A percentile compares a stretch with the other conserved stretches of the same genome.
These are phyloP conservation scores for Pisolithus microcarpus DNA, from an alignment of 768 basidiomycete genomes.

Conservation along the genomic window DNA sequence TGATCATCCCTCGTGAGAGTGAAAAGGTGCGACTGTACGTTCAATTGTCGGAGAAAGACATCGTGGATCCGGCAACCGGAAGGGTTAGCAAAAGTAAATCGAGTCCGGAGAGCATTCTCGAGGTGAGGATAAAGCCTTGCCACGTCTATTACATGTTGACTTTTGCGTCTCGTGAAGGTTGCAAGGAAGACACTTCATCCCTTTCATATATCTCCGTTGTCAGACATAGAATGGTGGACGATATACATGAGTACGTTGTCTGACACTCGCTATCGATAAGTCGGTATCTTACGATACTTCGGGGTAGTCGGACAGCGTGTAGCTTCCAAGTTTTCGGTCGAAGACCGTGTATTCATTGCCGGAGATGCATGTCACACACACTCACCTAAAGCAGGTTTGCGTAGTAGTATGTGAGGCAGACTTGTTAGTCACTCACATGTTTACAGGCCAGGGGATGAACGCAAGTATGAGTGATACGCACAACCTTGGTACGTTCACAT, in stretches of 20 bases:
- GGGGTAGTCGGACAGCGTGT: constrained; percentile 47
- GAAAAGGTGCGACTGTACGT: constrained; percentile 46
- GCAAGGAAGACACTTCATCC: constrained; percentile 37
- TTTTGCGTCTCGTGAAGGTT: constrained; percentile 16
- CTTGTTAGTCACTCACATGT: constrained; percentile 2
- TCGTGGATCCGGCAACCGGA: constrained; percentile 32
- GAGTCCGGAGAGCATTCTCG: constrained; percentile 34
- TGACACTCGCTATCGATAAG: not conserved
- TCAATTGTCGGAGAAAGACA: constrained; percentile 38
- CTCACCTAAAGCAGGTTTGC: constrained; percentile 36
- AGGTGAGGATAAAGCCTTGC: constrained; percentile 15
- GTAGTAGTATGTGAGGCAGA: not conserved
- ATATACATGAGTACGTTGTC: constrained; percentile 37
- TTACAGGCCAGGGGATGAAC: constrained; percentile 46
- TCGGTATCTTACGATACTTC: not conserved
- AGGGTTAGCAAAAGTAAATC: constrained; percentile 35
- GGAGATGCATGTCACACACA: constrained; percentile 49
- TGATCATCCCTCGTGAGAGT: constrained; percentile 45
- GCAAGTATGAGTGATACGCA: constrained; percentile 49
- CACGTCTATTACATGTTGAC: not conserved
- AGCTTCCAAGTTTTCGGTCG: constrained; percentile 40
- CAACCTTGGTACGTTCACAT: constrained; percentile 33
- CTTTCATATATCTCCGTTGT: constrained; percentile 26
- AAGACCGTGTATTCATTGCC: constrained; percentile 48
- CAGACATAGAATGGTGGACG: constrained; percentile 40